phyloP scores from a whole-genome alignment of 2,329 filamentous ascomycete genomes.

The Aureobasidium namibiae region DNA sequence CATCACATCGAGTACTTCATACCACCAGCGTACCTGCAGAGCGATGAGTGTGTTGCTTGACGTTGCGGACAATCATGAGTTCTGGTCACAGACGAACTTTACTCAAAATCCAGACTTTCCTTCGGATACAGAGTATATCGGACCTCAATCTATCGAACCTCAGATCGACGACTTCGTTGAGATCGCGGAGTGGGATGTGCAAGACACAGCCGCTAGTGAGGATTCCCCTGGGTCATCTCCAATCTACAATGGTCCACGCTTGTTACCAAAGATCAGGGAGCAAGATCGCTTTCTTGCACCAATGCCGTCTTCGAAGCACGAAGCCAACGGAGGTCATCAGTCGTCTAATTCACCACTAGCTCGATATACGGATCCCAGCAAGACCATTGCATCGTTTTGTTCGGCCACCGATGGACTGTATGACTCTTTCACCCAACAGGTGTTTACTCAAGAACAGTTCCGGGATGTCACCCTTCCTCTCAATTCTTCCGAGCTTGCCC shows the following conservation, averaged over 20 bases:
- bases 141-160: background rate
- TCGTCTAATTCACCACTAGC: background rate
- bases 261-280: constrained; percentile 25
- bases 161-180: background rate
- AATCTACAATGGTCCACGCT: constrained; percentile 15
- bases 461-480: background rate
- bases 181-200: background rate
- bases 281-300: constrained; percentile 16
- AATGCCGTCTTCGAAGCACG: background rate
- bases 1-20: background rate
- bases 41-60: background rate
- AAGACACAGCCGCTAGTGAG: background rate
- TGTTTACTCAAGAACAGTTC: background rate
- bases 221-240: background rate
- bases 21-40: background rate
- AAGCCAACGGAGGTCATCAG: background rate
- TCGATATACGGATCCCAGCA: background rate
- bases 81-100: background rate
- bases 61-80: background rate
- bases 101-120: background rate
- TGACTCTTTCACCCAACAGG: background rate
- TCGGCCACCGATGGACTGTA: background rate
- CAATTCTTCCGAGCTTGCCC: background rate
- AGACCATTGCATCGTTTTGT: background rate
- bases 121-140: background rate